These are phyloP conservation scores for Phytopythium chamaehyphon DNA, from an alignment of 352 stramenopile species.

Conservation along the genomic window DNA sequence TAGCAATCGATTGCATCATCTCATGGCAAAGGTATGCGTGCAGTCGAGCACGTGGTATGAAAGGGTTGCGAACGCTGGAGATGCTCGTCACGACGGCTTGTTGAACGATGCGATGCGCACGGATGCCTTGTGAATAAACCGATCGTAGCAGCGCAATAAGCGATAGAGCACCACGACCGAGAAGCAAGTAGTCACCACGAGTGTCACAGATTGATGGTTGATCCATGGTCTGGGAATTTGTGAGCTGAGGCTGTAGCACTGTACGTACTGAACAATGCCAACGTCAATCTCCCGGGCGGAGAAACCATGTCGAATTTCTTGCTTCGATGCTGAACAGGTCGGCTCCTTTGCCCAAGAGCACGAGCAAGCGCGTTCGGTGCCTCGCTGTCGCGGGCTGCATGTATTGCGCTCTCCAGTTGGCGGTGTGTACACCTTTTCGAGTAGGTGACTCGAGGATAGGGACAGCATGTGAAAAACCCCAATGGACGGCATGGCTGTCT, in stretches of 20 bases:
- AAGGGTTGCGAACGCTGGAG: conserved; percentile 6
- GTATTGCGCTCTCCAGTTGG: too few species aligned
- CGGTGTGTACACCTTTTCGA: too few species aligned
- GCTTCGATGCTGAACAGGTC: conserved; percentile 32
- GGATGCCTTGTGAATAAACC: background rate
- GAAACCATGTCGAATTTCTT: conserved; percentile 26
- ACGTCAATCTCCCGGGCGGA: conserved; percentile 32
- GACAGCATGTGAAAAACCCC: background rate
- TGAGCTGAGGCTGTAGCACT: conserved; percentile 38
- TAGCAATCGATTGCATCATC: conserved; percentile 10
- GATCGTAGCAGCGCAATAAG: background rate
- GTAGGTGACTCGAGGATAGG: background rate
- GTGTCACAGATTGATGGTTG: conserved; percentile 37
- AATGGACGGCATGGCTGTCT: conserved; percentile 3
- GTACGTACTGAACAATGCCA: conserved; percentile 31
- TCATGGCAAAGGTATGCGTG: background rate
- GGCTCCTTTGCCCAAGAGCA: background rate
- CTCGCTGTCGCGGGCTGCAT: too few species aligned
- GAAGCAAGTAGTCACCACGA: conserved; percentile 35
- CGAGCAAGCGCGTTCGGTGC: background rate
- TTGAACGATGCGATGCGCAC: background rate
- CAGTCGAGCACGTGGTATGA: conserved; percentile 13
- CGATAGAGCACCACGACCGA: conserved; percentile 12
- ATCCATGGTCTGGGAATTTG: conserved; percentile 40
- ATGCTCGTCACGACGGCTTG: background rate